Conservation (phyloP, 2,329 filamentous ascomycete genomes). For the Fusarium secorum region DNA sequence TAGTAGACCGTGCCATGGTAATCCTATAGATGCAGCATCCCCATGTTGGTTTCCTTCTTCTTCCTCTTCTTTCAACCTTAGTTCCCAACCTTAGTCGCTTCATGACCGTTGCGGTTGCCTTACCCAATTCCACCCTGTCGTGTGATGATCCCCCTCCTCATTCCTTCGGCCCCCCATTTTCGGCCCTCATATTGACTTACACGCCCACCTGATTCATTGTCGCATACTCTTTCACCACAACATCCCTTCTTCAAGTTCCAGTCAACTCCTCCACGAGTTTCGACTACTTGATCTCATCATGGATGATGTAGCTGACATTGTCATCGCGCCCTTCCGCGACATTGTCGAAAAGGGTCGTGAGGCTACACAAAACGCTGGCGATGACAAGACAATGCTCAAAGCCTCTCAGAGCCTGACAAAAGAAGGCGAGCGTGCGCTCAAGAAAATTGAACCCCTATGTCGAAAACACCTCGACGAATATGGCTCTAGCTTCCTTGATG, state of each 20-base stretch:
- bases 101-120: conserved; percentile 4
- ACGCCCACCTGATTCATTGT: conserved; percentile 29
- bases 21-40: conserved; percentile 9
- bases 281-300: conserved; percentile 39
- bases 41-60: conserved; percentile 16
- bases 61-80: conserved; percentile 2
- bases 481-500: conserved; percentile 57
- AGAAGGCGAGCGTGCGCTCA: conserved; percentile 59
- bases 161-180: conserved; percentile 13
- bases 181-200: conserved; percentile 41
- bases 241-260: not conserved
- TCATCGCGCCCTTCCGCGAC: conserved; percentile 60
- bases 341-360: conserved; percentile 60
- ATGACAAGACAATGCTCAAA: conserved; percentile 57
- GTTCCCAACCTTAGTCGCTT: conserved; percentile 2
- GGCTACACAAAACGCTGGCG: conserved; percentile 58
- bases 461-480: conserved; percentile 58
- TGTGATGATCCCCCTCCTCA: conserved; percentile 30
- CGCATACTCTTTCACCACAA: not conserved
- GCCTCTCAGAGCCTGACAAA: conserved; percentile 57
- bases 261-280: not conserved
- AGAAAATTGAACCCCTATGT: conserved; percentile 61
- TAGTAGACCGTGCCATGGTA: not conserved
- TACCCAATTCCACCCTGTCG: conserved; percentile 24
- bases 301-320: conserved; percentile 54